These are phyloP conservation scores for Pleomassaria siparia DNA, from an alignment of 2,329 filamentous ascomycete genomes.

Conservation along the genomic window DNA sequence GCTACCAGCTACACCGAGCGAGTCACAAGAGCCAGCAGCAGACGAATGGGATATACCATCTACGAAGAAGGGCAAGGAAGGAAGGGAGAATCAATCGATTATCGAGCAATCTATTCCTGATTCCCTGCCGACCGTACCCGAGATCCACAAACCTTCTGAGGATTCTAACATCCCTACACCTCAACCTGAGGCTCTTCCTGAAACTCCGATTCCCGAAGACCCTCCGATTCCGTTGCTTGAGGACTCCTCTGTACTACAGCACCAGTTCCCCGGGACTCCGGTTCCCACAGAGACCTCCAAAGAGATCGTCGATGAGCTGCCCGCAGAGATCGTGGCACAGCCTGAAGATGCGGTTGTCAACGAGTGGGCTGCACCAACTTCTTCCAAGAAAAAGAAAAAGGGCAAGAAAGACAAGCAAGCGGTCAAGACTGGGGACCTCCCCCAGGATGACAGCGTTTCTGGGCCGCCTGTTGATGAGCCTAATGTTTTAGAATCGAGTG, in stretches of 20 bases:
- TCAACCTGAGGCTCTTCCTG: background rate
- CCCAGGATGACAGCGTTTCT: no score
- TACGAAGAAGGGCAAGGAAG: slow-evolving; percentile 10
- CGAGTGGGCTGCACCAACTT: background rate
- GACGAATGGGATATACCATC: slow-evolving; percentile 2
- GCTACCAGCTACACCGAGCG: background rate
- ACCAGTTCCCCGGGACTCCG: background rate
- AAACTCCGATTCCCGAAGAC: background rate
- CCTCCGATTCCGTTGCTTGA: background rate
- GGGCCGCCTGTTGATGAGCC: no score
- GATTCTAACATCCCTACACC: slow-evolving; percentile 3
- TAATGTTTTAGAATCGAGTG: background rate
- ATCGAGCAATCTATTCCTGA: slow-evolving; percentile 4
- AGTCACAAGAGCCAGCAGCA: slow-evolving; percentile 1
- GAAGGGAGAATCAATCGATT: slow-evolving; percentile 6
- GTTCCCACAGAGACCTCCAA: background rate
- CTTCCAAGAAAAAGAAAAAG: background rate
- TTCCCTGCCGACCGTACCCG: background rate
- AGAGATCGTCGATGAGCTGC: background rate
- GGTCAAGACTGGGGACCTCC: no score
- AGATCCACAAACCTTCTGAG: slow-evolving; percentile 1
- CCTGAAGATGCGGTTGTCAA: background rate
- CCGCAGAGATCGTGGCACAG: background rate
- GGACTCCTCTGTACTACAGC: background rate
- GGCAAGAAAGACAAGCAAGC: background rate